Percentiles rank a stretch among this genome's conserved stretches.
These are phyloP conservation scores for Cyclostephanos tholiformis DNA, from an alignment of 108 stramenopile genomes.

Conservation along the genomic window DNA sequence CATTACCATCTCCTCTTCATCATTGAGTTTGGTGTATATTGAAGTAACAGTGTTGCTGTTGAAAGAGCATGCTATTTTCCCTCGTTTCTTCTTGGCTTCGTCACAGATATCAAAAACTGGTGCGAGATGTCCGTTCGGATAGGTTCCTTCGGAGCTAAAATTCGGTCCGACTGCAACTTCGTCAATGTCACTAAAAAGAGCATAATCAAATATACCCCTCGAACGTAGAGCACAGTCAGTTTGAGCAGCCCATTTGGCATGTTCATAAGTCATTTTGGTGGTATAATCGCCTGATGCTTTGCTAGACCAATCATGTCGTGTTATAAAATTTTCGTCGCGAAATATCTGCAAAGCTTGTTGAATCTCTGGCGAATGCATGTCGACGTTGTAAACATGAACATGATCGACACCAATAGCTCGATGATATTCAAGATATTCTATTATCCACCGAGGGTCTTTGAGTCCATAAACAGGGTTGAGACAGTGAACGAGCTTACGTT, in stretches of 20 bases:
- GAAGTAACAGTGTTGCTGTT: slow-evolving; percentile 52
- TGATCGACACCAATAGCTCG: slow-evolving; percentile 38
- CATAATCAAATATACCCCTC: slow-evolving; percentile 38
- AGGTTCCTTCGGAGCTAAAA: background rate
- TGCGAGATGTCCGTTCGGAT: slow-evolving; percentile 30
- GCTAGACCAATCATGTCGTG: slow-evolving; percentile 48
- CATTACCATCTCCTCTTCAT: slow-evolving; percentile 32
- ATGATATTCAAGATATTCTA: slow-evolving; percentile 53
- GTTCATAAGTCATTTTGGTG: slow-evolving; percentile 45
- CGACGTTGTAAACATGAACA: slow-evolving; percentile 51
- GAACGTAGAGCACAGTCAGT: slow-evolving; percentile 44
- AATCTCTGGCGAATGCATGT: slow-evolving; percentile 42
- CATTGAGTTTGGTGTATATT: slow-evolving; percentile 39
- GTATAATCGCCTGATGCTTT: slow-evolving; percentile 48
- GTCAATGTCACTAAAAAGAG: slow-evolving; percentile 52
- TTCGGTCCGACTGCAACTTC: slow-evolving; percentile 32
- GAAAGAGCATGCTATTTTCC: slow-evolving; percentile 41
- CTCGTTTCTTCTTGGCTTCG: slow-evolving; percentile 23
- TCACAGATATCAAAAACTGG: slow-evolving; percentile 37
- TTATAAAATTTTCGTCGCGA: slow-evolving; percentile 38
- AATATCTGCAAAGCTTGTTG: slow-evolving; percentile 35
- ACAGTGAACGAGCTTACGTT: slow-evolving; percentile 34
- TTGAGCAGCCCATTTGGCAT: slow-evolving; percentile 55
- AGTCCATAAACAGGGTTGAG: slow-evolving; percentile 48
- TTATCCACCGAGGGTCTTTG: slow-evolving; percentile 49